Evolutionary conservation across 2,329 filamentous ascomycete species (phyloP).

Genomic region (Phaeosphaeriaceae sp.): DNA sequence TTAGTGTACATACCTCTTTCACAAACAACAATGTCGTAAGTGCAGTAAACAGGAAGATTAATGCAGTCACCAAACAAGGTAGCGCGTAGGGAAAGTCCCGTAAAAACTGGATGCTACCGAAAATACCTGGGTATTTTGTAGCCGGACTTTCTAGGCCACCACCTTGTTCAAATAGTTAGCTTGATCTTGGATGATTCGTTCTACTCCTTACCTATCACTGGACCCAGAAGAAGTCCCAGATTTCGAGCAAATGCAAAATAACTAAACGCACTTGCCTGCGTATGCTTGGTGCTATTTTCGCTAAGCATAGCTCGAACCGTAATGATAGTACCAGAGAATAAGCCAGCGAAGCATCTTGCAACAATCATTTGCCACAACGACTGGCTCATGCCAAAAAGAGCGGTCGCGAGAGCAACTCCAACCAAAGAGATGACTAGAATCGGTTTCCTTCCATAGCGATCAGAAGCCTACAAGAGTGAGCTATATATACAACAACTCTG

Average conservation of each 20-base stretch:
- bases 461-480: constrained; percentile 55
- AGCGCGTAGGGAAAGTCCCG: constrained; percentile 70
- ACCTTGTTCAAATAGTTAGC: constrained; percentile 52
- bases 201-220: constrained; percentile 58
- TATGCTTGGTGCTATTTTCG: constrained; percentile 72
- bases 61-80: constrained; percentile 64
- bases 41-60: constrained; percentile 61
- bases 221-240: constrained; percentile 74
- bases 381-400: constrained; percentile 71
- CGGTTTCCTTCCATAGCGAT: constrained; percentile 74
- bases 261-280: constrained; percentile 75
- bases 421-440: constrained; percentile 70
- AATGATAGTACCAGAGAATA: constrained; percentile 76
- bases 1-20: constrained; percentile 58
- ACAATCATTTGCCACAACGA: constrained; percentile 76
- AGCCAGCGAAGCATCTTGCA: constrained; percentile 72
- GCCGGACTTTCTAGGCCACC: constrained; percentile 73
- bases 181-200: not conserved
- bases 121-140: constrained; percentile 64
- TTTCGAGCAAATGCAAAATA: constrained; percentile 80
- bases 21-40: constrained; percentile 62
- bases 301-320: constrained; percentile 79
- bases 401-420: constrained; percentile 67
- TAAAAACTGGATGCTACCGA: constrained; percentile 65
- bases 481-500: not conserved